Conservation (phyloP, 1,284 basidiomycete genomes). For the Neonothopanus nambi region DNA sequence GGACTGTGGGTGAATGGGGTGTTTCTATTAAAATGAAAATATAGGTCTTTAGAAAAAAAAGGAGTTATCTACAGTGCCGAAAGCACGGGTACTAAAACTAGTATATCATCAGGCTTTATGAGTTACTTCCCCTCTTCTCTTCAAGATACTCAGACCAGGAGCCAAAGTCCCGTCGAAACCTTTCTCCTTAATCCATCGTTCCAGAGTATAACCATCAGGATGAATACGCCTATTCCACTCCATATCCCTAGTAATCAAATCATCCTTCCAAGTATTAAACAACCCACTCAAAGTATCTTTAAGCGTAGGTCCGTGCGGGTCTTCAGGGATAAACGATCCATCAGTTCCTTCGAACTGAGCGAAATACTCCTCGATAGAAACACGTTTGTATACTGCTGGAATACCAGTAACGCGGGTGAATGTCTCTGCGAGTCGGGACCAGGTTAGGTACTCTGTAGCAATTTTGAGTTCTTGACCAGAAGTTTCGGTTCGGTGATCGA, state of each 20-base stretch:
- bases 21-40: no score
- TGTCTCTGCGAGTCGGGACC: constrained; percentile 41
- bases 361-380: constrained; percentile 10
- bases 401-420: constrained; percentile 15
- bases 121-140: no score
- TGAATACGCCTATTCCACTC: constrained; percentile 41
- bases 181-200: constrained; percentile 28
- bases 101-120: no score
- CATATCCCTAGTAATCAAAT: constrained; percentile 43
- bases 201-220: constrained; percentile 28
- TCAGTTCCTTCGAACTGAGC: background rate
- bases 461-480: constrained; percentile 42
- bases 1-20: no score
- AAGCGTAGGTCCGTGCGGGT: constrained; percentile 1
- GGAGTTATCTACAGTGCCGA: no score
- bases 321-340: constrained; percentile 1
- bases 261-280: constrained; percentile 34
- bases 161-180: constrained; percentile 20
- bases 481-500: constrained; percentile 41
- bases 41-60: no score
- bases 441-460: constrained; percentile 43
- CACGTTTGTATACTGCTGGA: constrained; percentile 8
- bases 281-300: constrained; percentile 8
- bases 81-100: no score
- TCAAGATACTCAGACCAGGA: background rate